phyloP scores from a whole-genome alignment of 257 asterid species.

The Lycium ferocissimum region DNA sequence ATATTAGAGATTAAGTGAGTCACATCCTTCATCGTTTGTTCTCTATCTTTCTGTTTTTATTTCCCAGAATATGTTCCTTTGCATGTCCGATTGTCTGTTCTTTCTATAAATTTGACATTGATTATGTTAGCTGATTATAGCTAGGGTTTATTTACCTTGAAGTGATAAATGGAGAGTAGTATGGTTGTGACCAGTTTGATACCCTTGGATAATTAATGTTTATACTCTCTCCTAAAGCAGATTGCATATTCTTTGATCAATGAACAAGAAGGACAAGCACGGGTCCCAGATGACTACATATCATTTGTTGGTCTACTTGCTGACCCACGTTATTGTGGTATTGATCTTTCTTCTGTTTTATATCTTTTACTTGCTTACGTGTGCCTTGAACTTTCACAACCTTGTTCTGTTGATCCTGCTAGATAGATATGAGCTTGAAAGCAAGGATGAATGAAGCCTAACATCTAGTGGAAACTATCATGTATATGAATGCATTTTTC shows the following conservation, averaged over 20 bases:
- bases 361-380: neutral
- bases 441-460: conserved; percentile 21
- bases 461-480: conserved; percentile 24
- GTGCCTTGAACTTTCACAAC: conserved; percentile 2
- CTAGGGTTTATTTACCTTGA: conserved; percentile 21
- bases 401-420: conserved; percentile 11
- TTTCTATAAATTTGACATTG: neutral
- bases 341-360: conserved; percentile 25
- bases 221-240: conserved; percentile 53
- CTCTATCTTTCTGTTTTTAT: conserved; percentile 4
- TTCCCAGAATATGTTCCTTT: conserved; percentile 1
- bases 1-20: neutral
- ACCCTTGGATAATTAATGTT: conserved; percentile 2
- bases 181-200: conserved; percentile 20
- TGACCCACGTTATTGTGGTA: conserved; percentile 92
- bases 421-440: conserved; percentile 18
- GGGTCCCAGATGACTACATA: conserved; percentile 75
- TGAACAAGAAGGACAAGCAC: conserved; percentile 87
- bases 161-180: conserved; percentile 16
- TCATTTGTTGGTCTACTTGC: conserved; percentile 96
- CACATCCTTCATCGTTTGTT: conserved; percentile 3
- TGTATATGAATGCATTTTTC: neutral
- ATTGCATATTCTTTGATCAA: conserved; percentile 90
- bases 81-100: conserved; percentile 11
- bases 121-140: conserved; percentile 20